Percentiles rank a stretch among this genome's conserved stretches.
These are phyloP conservation scores for Melanogaster broomeanus DNA, from an alignment of 768 basidiomycete genomes.

Conservation along the genomic window DNA sequence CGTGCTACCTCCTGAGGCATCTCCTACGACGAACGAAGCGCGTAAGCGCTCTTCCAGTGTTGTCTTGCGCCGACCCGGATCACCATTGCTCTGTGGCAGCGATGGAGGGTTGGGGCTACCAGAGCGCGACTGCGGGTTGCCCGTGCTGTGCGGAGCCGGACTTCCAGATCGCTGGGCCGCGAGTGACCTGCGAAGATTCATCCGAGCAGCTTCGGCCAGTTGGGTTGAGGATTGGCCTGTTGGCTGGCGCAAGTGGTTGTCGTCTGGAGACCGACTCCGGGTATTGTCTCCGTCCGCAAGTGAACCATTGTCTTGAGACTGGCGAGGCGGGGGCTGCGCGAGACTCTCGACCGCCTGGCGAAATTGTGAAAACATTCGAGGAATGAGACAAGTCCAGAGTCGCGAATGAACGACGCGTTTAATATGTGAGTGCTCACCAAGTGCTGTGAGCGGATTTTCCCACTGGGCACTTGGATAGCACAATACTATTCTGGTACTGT, in stretches of 20 bases:
- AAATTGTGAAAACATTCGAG: constrained; percentile 76
- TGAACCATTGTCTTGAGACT: constrained; percentile 32
- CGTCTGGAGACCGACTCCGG: constrained; percentile 41
- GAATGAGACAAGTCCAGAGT: no score
- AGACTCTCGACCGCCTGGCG: constrained; percentile 73
- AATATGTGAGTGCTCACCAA: not conserved
- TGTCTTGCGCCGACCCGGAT: constrained; percentile 44
- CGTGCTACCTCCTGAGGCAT: constrained; percentile 48
- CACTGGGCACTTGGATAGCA: no score
- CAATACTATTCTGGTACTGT: no score
- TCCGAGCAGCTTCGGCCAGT: constrained; percentile 61
- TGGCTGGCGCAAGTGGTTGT: constrained; percentile 18
- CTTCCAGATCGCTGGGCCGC: constrained; percentile 50
- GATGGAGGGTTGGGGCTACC: constrained; percentile 27
- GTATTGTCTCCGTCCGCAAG: constrained; percentile 26
- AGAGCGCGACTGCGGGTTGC: constrained; percentile 19
- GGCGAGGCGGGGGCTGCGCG: constrained; percentile 48
- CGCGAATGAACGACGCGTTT: not conserved
- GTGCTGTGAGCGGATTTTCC: not conserved
- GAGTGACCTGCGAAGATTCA: constrained; percentile 65
- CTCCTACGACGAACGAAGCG: constrained; percentile 59
- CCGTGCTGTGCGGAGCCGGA: constrained; percentile 29
- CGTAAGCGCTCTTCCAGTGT: constrained; percentile 79
- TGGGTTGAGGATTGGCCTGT: constrained; percentile 48
- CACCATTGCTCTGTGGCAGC: constrained; percentile 10